Conservation (phyloP, 768 basidiomycete genomes). For the Hericium coralloides region DNA sequence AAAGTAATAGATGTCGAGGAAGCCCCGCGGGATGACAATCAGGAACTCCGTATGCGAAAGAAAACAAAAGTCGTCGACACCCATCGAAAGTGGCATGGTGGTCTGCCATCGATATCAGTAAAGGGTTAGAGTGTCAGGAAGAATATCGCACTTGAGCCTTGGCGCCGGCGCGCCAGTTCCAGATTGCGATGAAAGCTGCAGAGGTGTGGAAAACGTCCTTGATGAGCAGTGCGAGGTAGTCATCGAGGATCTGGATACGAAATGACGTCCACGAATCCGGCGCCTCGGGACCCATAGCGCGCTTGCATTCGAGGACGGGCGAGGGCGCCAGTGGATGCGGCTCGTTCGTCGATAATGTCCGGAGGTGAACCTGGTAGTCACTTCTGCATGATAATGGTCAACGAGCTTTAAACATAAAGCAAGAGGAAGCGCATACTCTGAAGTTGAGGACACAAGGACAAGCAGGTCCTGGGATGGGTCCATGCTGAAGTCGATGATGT, state of each 20-base stretch:
- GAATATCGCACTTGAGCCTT: conserved; percentile 27
- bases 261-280: not conserved
- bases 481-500: conserved; percentile 49
- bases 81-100: conserved; percentile 29
- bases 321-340: conserved; percentile 37
- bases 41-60: conserved; percentile 37
- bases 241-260: conserved; percentile 2
- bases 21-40: conserved; percentile 36
- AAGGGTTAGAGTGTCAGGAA: not conserved
- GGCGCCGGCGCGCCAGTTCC: conserved; percentile 1
- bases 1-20: conserved; percentile 42
- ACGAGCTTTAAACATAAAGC: no score
- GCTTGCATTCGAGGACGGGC: conserved; percentile 21
- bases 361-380: conserved; percentile 41
- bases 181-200: conserved; percentile 1
- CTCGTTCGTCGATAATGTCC: conserved; percentile 41
- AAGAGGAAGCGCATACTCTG: not conserved
- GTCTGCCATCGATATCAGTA: conserved; percentile 23
- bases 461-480: conserved; percentile 47
- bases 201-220: conserved; percentile 3
- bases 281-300: not conserved
- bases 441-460: conserved; percentile 33
- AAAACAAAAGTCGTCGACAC: conserved; percentile 48
- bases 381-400: conserved; percentile 5
- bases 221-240: conserved; percentile 1